Base-by-base conservation (phyloP, 2,329 filamentous ascomycete genomes). In the Domatiomyces globalis region DNA sequence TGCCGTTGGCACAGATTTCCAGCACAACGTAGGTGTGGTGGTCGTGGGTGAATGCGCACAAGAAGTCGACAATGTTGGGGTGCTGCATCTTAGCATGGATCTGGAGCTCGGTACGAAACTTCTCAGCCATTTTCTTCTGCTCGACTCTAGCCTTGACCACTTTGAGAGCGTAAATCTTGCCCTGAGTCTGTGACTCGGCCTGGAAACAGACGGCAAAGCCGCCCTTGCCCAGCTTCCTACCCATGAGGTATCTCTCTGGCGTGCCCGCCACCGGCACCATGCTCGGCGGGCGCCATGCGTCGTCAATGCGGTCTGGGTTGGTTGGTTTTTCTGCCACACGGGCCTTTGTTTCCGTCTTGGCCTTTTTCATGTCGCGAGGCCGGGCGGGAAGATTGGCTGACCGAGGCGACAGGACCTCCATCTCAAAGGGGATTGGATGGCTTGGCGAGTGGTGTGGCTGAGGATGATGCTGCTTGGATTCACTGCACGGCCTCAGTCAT, bases 21-120 rank as follows among this genome's bases (percentile, higher is more conserved):
- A 98, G 76, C 46, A 96, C 85, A 47, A 98, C 85, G 62, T 94
- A 98, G 52, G 92, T 96, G 66, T 83, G 89, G 57, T 80, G 82
- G 58, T 87, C 77, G 67, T 89, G 94, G 10, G 89, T 85, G 65
- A 98, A 98, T 33, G 92, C 92, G 60, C 90, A 82, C 62, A 94
- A 81, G 67, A 98, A 98, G 61, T 90, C 85, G 56, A 98, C 92
- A 58, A 98, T 90, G 66, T 95, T 95, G 49, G 85, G 85, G 64
- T 98, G 92, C 52, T 83, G 82, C 81, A 98, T 90, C 66, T 96
- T 98, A 44, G 92, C 95, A 70, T 98, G 92, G 54, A 98, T 95
- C 69, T 96, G 90, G 5, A 98, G 79, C 68, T 98, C 92, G 1
- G 80, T 83, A 51, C 81, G 78, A 66, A 84, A 84, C 79, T 75